Evolutionary conservation across 1,284 basidiomycete genomes (phyloP).

Genomic region (Cronartium quercuum): DNA sequence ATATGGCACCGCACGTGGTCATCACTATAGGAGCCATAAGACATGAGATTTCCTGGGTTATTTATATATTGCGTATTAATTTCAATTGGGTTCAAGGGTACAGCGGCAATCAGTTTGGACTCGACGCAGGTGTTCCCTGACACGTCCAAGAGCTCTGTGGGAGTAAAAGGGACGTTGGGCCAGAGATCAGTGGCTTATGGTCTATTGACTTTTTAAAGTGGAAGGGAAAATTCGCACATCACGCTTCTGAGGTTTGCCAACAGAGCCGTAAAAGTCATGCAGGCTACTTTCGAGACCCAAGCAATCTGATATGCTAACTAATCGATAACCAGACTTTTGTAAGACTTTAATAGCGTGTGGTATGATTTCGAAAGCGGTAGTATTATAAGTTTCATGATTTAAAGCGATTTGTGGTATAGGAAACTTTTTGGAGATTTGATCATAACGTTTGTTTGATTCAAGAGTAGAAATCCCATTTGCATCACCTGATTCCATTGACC

Average conservation of each 20-base stretch:
- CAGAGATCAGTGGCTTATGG: neutral
- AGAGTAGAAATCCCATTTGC: neutral
- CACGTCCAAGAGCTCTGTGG: constrained; percentile 24
- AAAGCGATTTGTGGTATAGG: constrained; percentile 15
- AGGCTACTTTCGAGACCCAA: constrained; percentile 7
- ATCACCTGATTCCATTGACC: constrained; percentile 29
- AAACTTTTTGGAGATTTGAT: constrained; percentile 3
- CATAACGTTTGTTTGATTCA: neutral
- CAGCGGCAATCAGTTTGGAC: too few relatives aligned
- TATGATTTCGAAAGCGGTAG: constrained; percentile 8
- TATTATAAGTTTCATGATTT: constrained; percentile 24
- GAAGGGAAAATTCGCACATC: constrained; percentile 27
- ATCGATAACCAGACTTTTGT: constrained; percentile 13
- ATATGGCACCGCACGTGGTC: too few relatives aligned
- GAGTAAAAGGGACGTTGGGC: neutral
- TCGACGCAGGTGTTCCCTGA: constrained; percentile 4
- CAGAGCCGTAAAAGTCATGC: constrained; percentile 14
- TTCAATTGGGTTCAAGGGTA: too few relatives aligned
- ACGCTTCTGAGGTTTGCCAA: constrained; percentile 23
- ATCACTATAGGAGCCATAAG: too few relatives aligned
- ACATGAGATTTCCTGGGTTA: too few relatives aligned
- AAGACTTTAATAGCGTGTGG: constrained; percentile 6
- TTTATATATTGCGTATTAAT: too few relatives aligned
- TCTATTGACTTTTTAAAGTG: neutral
- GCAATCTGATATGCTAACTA: constrained; percentile 27